Evolutionary conservation across 192 early-diverging fungal species (phyloP).

Genomic region (Geranomyces michiganensis): DNA sequence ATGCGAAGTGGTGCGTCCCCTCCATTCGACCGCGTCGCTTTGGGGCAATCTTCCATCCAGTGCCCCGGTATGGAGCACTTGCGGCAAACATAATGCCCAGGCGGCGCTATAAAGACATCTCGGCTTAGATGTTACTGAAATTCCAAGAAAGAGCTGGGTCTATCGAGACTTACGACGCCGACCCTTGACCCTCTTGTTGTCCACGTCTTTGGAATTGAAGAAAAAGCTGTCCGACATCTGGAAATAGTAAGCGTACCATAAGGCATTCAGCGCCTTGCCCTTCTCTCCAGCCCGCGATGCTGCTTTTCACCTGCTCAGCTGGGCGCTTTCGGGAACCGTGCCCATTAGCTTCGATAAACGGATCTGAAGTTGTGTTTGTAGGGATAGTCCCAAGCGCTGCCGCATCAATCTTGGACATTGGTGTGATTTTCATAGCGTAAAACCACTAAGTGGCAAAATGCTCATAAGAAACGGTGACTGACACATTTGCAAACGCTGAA

Average conservation of each 20-base stretch:
- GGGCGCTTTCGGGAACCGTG: conserved; percentile 18
- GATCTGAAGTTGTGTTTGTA: conserved; percentile 56
- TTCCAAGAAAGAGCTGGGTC: neutral
- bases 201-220: conserved; percentile 28
- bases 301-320: conserved; percentile 38
- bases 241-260: too few relatives aligned
- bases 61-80: conserved; percentile 61
- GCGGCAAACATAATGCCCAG: conserved; percentile 56
- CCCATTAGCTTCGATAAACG: conserved; percentile 21
- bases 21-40: neutral
- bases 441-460: conserved; percentile 79
- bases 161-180: conserved; percentile 24
- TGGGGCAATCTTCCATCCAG: conserved; percentile 55
- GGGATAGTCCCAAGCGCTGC: conserved; percentile 43
- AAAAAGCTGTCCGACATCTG: conserved; percentile 48
- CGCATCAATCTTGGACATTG: conserved; percentile 54
- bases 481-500: too few relatives aligned
- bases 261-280: too few relatives aligned
- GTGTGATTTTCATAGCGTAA: conserved; percentile 85
- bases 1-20: conserved; percentile 6
- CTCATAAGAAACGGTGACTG: too few relatives aligned
- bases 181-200: conserved; percentile 24
- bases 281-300: too few relatives aligned
- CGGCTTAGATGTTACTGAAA: neutral
- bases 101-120: conserved; percentile 25